phyloP scores from a whole-genome alignment of 345 rosid genomes.

The Mallotus nudiflorus region DNA sequence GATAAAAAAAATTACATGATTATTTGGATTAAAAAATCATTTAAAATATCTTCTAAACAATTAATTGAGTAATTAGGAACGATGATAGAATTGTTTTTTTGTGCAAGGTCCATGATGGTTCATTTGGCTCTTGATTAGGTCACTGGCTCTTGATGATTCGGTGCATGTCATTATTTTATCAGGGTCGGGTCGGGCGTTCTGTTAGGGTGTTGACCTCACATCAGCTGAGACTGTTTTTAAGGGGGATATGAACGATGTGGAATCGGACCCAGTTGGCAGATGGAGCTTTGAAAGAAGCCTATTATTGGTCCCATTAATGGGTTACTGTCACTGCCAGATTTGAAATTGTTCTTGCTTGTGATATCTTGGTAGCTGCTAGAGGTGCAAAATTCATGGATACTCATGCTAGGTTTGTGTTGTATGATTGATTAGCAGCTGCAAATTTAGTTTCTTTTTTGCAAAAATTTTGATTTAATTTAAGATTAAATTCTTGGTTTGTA shows the following conservation, averaged over 20 bases:
- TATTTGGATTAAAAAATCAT: no score
- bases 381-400: constrained; percentile 85
- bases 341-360: constrained; percentile 87
- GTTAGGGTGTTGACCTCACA: constrained; percentile 87
- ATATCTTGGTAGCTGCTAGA: constrained; percentile 68
- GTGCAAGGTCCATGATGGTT: constrained; percentile 67
- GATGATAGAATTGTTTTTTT: no score
- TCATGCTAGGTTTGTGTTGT: constrained; percentile 60
- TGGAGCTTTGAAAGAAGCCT: constrained; percentile 78
- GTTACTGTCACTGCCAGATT: constrained; percentile 88
- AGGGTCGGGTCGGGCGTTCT: constrained; percentile 83
- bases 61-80: no score
- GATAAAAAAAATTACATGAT: no score
- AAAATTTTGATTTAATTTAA: no score
- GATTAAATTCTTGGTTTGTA: no score
- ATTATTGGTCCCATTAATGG: constrained; percentile 89
- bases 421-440: no score
- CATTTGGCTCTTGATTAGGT: constrained; percentile 67
- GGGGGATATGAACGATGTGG: constrained; percentile 86
- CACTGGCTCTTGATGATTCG: constrained; percentile 52
- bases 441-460: no score
- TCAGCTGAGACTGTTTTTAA: constrained; percentile 86
- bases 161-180: constrained; percentile 63
- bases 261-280: constrained; percentile 71
- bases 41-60: no score